phyloP scores from a whole-genome alignment of 805 yeast genomes.

The Ogataea philodendri region DNA sequence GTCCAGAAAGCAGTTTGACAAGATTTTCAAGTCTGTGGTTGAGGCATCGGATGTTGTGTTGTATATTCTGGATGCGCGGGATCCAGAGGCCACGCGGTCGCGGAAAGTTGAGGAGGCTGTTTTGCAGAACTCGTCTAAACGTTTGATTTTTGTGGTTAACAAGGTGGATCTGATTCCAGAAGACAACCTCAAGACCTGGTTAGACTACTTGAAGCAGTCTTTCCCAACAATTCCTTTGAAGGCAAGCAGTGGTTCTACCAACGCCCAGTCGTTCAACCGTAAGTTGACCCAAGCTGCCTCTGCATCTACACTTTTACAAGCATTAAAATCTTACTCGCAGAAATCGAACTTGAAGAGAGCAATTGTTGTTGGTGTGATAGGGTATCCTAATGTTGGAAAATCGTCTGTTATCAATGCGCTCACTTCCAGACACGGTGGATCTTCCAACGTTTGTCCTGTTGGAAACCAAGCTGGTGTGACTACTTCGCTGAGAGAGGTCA shows the following conservation, averaged over 20 bases:
- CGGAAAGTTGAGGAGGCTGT: slow-evolving; percentile 89
- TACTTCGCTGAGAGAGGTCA: slow-evolving; percentile 85
- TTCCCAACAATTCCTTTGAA: slow-evolving; percentile 92
- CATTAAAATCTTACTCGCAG: slow-evolving; percentile 81
- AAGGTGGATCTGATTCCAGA: slow-evolving; percentile 93
- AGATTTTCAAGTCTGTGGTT: slow-evolving; percentile 88
- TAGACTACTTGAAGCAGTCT: slow-evolving; percentile 67
- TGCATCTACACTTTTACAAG: slow-evolving; percentile 68
- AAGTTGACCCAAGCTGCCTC: slow-evolving; percentile 69
- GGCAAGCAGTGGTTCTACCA: slow-evolving; percentile 74
- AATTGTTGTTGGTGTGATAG: slow-evolving; percentile 91
- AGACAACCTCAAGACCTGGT: slow-evolving; percentile 79
- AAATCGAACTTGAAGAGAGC: slow-evolving; percentile 85
- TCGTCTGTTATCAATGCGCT: slow-evolving; percentile 91
- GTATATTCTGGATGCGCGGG: slow-evolving; percentile 96
- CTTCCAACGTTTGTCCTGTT: slow-evolving; percentile 82
- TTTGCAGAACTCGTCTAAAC: slow-evolving; percentile 72
- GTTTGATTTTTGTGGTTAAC: slow-evolving; percentile 82
- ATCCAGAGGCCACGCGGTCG: slow-evolving; percentile 93
- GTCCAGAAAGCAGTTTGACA: slow-evolving; percentile 89
- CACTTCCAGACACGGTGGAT: slow-evolving; percentile 72
- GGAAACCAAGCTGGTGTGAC: slow-evolving; percentile 99
- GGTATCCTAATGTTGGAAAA: slow-evolving; percentile 97
- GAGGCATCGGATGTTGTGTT: slow-evolving; percentile 88
- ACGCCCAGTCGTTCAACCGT: slow-evolving; percentile 66